Conservation (phyloP, 345 rosid species). For the Euphorbia lathyris region DNA sequence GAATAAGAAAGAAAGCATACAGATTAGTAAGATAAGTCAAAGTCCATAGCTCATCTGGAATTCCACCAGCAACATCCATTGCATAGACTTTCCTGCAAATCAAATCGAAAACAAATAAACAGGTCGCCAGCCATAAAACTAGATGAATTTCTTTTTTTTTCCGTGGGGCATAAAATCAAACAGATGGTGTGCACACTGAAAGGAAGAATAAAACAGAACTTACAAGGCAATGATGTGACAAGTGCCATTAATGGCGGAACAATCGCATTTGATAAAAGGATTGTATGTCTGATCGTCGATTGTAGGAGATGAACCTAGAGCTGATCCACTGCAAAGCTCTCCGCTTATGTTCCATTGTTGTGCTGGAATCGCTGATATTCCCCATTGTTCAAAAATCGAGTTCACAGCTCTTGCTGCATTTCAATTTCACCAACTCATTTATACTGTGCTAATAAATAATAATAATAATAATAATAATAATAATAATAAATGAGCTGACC, state of each 20-base stretch:
- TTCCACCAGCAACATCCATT: constrained; percentile 26
- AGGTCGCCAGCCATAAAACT: too few relatives aligned
- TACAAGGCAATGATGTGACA: constrained; percentile 43
- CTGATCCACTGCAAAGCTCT: constrained; percentile 34
- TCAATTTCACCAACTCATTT: neutral
- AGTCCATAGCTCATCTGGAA: constrained; percentile 56
- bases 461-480: too few relatives aligned
- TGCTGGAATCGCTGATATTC: constrained; percentile 16
- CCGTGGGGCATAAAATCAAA: neutral
- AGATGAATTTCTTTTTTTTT: neutral
- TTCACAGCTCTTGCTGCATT: constrained; percentile 43
- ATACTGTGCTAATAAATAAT: too few relatives aligned
- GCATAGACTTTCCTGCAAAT: constrained; percentile 40
- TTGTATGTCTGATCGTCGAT: constrained; percentile 26
- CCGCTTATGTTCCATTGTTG: constrained; percentile 47
- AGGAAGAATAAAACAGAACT: neutral
- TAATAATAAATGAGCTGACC: too few relatives aligned
- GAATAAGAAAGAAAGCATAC: constrained; percentile 23
- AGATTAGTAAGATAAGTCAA: constrained; percentile 42
- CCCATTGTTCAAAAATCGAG: constrained; percentile 48
- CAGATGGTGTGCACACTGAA: neutral
- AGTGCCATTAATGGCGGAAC: constrained; percentile 28
- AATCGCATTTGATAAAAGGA: constrained; percentile 62
- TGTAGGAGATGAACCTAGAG: constrained; percentile 22
- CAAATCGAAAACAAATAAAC: neutral